Conservation (phyloP, 208 protist genomes). For the Leishmania tarentolae region DNA sequence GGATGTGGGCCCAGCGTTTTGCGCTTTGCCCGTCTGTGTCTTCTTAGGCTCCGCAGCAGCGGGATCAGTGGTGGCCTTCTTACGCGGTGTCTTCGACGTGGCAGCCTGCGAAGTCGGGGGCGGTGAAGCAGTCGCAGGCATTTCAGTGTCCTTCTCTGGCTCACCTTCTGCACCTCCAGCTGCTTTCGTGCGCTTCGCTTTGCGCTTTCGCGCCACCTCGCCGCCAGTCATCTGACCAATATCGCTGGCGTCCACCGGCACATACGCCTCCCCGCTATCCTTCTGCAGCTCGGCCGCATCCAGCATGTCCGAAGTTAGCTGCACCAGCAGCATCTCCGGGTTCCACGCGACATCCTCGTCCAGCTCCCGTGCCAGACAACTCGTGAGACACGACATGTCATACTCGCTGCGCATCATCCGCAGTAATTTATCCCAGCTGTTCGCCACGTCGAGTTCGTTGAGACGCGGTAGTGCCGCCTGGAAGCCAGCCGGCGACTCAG, state of each 20-base stretch:
- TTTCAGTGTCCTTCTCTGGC: neutral
- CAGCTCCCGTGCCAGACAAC: slow-evolving; percentile 73
- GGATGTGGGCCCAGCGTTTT: neutral
- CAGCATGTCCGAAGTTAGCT: slow-evolving; percentile 87
- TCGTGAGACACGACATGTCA: slow-evolving; percentile 84
- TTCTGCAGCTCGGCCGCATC: slow-evolving; percentile 63
- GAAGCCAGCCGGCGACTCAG: slow-evolving; percentile 74
- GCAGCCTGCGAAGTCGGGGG: neutral
- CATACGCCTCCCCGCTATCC: slow-evolving; percentile 31
- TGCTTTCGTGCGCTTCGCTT: slow-evolving; percentile 27
- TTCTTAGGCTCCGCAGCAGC: neutral
- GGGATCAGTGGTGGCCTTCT: slow-evolving; percentile 1
- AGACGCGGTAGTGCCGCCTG: slow-evolving; percentile 75
- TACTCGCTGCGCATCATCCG: slow-evolving; percentile 67
- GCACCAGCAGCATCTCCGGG: slow-evolving; percentile 88
- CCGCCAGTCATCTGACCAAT: slow-evolving; percentile 58
- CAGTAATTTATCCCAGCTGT: slow-evolving; percentile 73
- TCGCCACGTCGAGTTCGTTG: slow-evolving; percentile 67
- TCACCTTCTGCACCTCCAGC: neutral
- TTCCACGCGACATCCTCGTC: slow-evolving; percentile 90
- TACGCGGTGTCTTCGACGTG: slow-evolving; percentile 5
- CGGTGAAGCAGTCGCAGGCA: neutral
- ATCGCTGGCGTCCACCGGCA: slow-evolving; percentile 36
- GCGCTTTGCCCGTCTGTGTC: neutral
- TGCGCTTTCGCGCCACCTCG: slow-evolving; percentile 47